Evolutionary conservation across 2,329 filamentous ascomycete species (phyloP).

Genomic region (Purpureocillium takamizusanense): DNA sequence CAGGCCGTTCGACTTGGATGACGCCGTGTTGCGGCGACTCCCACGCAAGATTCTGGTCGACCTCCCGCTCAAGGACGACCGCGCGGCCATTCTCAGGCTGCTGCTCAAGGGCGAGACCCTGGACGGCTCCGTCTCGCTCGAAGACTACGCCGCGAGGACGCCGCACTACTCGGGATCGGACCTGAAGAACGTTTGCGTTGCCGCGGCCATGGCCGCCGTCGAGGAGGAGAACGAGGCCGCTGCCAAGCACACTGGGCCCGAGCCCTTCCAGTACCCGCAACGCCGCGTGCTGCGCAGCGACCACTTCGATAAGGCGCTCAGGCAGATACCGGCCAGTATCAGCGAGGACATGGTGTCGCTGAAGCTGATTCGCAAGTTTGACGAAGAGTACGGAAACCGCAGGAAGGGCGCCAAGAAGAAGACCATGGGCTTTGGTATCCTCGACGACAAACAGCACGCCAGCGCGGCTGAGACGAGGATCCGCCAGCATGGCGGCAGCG

Average conservation of each 20-base stretch:
- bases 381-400: slow-evolving; percentile 86
- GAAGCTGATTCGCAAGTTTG: slow-evolving; percentile 84
- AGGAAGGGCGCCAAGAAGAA: slow-evolving; percentile 52
- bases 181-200: slow-evolving; percentile 73
- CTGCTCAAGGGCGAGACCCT: slow-evolving; percentile 61
- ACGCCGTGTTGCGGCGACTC: slow-evolving; percentile 70
- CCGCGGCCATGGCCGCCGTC: slow-evolving; percentile 70
- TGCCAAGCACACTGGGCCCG: slow-evolving; percentile 25
- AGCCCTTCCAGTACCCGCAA: slow-evolving; percentile 53
- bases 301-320: slow-evolving; percentile 80
- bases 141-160: slow-evolving; percentile 55
- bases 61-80: slow-evolving; percentile 57
- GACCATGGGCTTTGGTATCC: slow-evolving; percentile 50
- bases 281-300: slow-evolving; percentile 40
- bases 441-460: slow-evolving; percentile 21
- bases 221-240: slow-evolving; percentile 56
- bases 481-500: slow-evolving; percentile 9
- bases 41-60: slow-evolving; percentile 67
- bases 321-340: slow-evolving; percentile 86
- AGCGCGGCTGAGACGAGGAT: slow-evolving; percentile 38
- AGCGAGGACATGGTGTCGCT: slow-evolving; percentile 88
- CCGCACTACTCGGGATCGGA: slow-evolving; percentile 76
- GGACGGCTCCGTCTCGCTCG: slow-evolving; percentile 50
- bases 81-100: slow-evolving; percentile 60
- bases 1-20: slow-evolving; percentile 87